These are phyloP conservation scores for Chaetoceros muelleri DNA, from an alignment of 108 stramenopile species.

Conservation along the genomic window DNA sequence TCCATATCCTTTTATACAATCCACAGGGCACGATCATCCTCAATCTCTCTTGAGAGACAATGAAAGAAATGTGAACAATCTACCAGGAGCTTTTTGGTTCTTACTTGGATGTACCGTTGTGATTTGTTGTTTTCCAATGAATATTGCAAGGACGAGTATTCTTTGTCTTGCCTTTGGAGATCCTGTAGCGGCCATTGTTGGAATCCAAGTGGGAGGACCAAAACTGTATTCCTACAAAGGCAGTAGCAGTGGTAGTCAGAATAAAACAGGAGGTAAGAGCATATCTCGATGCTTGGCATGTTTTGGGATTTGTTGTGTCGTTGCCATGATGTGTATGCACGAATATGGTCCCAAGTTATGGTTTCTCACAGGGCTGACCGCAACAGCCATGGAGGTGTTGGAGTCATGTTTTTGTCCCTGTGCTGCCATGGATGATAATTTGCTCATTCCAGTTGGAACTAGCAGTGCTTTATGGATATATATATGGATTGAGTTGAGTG, in stretches of 20 bases:
- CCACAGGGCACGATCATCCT: not conserved
- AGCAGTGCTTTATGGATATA: not conserved
- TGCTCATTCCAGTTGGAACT: slow-evolving; percentile 1
- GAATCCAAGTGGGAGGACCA: not conserved
- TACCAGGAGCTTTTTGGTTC: slow-evolving; percentile 2
- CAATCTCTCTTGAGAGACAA: not conserved
- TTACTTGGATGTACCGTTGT: not conserved
- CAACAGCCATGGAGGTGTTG: not conserved
- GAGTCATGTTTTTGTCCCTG: not conserved
- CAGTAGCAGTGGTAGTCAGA: too few species aligned
- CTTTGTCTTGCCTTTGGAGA: slow-evolving; percentile 2
- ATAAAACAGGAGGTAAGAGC: not conserved
- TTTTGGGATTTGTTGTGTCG: not conserved
- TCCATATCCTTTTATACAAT: not conserved
- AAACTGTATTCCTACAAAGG: not conserved
- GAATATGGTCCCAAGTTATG: not conserved
- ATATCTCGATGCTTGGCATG: not conserved
- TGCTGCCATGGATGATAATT: not conserved
- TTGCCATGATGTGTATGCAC: not conserved
- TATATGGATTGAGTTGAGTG: not conserved
- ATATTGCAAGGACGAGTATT: not conserved
- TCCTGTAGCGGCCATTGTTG: slow-evolving; percentile 1
- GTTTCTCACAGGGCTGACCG: not conserved
- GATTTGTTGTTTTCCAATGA: not conserved
- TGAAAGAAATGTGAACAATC: not conserved